phyloP scores from a whole-genome alignment of 495 filamentous ascomycete genomes.

The Trichoderma virens region DNA sequence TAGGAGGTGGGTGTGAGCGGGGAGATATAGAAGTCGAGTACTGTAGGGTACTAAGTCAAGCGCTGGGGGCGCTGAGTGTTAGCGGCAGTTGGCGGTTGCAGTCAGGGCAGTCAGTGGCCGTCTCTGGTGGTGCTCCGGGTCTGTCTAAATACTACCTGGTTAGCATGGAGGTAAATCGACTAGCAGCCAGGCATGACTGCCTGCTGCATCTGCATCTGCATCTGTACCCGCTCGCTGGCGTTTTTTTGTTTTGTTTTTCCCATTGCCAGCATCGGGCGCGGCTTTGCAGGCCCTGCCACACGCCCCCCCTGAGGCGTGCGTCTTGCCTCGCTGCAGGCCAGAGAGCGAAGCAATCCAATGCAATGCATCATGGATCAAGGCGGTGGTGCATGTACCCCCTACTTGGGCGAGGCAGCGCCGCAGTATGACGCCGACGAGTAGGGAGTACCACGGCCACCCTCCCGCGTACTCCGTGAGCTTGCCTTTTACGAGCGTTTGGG shows the following conservation, averaged over 20 bases:
- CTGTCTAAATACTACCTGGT: constrained; percentile 2
- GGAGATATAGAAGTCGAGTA: background rate
- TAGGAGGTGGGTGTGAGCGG: constrained; percentile 6
- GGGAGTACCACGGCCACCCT: constrained; percentile 3
- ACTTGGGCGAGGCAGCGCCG: background rate
- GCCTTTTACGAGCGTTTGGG: background rate
- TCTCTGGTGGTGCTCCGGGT: background rate
- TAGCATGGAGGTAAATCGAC: background rate
- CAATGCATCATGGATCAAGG: too few relatives aligned
- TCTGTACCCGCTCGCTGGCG: constrained; percentile 4
- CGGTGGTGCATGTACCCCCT: background rate
- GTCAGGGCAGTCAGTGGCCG: background rate
- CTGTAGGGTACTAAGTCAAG: too few relatives aligned
- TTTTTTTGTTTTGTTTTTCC: background rate
- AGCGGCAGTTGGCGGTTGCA: constrained; percentile 4
- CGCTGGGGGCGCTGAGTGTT: constrained; percentile 6
- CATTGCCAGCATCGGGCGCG: background rate
- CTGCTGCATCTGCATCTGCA: constrained; percentile 9
- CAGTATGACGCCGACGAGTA: constrained; percentile 8
- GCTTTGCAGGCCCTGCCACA: background rate
- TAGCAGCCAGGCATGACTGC: constrained; percentile 2
- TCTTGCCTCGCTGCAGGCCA: background rate
- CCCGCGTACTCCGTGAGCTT: background rate
- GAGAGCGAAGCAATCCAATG: too few relatives aligned
- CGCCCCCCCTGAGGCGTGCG: constrained; percentile 1